These are phyloP conservation scores for Coffea canephora DNA, from an alignment of 257 asterid species.

Conservation along the genomic window DNA sequence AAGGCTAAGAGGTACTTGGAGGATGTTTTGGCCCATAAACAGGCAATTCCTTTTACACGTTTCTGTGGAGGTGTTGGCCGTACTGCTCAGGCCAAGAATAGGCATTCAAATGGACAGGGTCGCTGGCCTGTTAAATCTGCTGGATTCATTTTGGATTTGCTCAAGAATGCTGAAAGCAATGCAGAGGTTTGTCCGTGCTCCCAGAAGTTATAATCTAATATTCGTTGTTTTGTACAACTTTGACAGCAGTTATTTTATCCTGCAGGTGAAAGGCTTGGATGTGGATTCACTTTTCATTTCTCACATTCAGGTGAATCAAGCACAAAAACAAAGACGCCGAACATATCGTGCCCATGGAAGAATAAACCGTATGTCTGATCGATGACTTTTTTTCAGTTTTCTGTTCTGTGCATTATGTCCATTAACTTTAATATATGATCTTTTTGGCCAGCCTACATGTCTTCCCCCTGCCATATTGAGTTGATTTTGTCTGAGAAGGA, in stretches of 20 bases:
- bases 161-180: conserved; percentile 84
- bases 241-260: neutral
- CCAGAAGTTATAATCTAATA: neutral
- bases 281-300: conserved; percentile 86
- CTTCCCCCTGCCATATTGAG: conserved; percentile 89
- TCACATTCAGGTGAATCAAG: conserved; percentile 90
- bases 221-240: neutral
- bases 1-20: conserved; percentile 90
- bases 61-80: conserved; percentile 84
- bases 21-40: conserved; percentile 86
- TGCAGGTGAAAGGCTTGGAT: conserved; percentile 87
- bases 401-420: neutral
- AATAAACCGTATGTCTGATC: conserved; percentile 48
- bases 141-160: conserved; percentile 61
- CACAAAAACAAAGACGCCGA: conserved; percentile 84
- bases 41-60: conserved; percentile 87
- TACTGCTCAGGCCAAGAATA: conserved; percentile 90
- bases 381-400: neutral
- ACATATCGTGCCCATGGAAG: conserved; percentile 85
- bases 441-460: conserved; percentile 65
- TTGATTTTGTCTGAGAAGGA: conserved; percentile 67
- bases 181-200: conserved; percentile 52
- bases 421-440: neutral
- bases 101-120: conserved; percentile 86
- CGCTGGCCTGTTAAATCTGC: conserved; percentile 96